Evolutionary conservation across 202 grass and related monocot genomes (phyloP), one percentile per base, ranked within the genome.

Genomic region (Dendrocalamus latiflorus): DNA sequence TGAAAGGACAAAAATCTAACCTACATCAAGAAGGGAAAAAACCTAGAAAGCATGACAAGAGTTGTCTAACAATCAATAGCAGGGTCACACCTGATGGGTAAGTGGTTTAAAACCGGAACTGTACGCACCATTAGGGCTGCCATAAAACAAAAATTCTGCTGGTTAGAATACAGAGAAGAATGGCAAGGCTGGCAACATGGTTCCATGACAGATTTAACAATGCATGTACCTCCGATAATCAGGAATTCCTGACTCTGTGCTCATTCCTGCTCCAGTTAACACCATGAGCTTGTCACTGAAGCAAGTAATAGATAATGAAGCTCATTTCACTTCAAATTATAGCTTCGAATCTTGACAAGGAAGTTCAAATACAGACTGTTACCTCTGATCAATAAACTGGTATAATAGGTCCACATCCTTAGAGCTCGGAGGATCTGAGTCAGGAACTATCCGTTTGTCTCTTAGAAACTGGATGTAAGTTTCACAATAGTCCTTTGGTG

Each of bases 31-130:
- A 78, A 26, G 16, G 58, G 59, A 45, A 73, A 73, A 69, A 36
- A 18, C 18, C 56, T 20, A 49, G 72, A 73, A 41, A 41, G 64
- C 13, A 39, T 72, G 38, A 37, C 18, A 65, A 77, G 16, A 70
- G 53, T 17, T 12, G 43, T 71, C 41, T 42, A 14, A 51, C 2
- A 63, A 70, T 25, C 64, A 56, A 63, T 57, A 69, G 4, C 15
- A 74, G 26, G 7, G 16, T 60, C 87, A 71, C 15, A 94, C 94
- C 95, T 97, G 95, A 90, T 97, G 95, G 70, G 92, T 94, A 50
- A 97, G 90, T 62, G 95, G 95, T 89, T 97, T 97, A 82, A 97
- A 97, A 71, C 92, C 95, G 74, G 95, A 70, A 91, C 90, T 97
- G 86, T 97, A 97, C 69, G 95, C 95, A 86, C 95, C 95, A 61